Conservation (phyloP, 176 grass and related monocot genomes). For the Oryza officinalis region DNA sequence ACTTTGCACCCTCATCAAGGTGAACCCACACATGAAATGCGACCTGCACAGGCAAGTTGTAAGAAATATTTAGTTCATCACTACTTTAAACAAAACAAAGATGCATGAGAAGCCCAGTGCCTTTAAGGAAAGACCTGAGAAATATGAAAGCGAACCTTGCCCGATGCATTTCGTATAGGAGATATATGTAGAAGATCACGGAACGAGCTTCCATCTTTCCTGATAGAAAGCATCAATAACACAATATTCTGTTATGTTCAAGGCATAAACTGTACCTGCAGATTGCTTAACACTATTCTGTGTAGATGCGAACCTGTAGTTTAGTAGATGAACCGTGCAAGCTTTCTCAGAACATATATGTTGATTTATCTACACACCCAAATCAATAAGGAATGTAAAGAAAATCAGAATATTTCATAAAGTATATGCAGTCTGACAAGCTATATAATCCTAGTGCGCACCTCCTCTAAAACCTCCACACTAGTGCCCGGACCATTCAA, state of each 20-base stretch:
- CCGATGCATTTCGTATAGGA: conserved; percentile 82
- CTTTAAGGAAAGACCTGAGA: conserved; percentile 28
- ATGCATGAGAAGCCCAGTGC: not conserved
- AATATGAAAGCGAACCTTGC: conserved; percentile 67
- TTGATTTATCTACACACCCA: conserved; percentile 65
- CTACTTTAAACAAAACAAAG: conserved; percentile 18
- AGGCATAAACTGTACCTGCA: conserved; percentile 1
- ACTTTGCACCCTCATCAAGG: conserved; percentile 60
- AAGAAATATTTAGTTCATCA: not conserved
- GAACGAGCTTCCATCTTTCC: conserved; percentile 88
- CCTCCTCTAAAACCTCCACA: conserved; percentile 73
- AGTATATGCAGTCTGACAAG: conserved; percentile 17
- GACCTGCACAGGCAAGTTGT: conserved; percentile 45
- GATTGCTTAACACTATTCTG: conserved; percentile 10
- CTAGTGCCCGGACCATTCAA: conserved; percentile 75
- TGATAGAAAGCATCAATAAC: conserved; percentile 41
- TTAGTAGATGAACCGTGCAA: conserved; percentile 74
- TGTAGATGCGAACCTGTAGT: conserved; percentile 59
- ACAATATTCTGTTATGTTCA: conserved; percentile 22
- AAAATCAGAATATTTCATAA: conserved; percentile 8
- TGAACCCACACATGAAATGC: conserved; percentile 83
- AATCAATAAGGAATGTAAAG: conserved; percentile 24
- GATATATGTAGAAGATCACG: conserved; percentile 83
- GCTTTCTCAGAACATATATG: conserved; percentile 65
- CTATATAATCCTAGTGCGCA: conserved; percentile 29